Evolutionary conservation across 2,329 filamentous ascomycete genomes (phyloP).

Genomic region (Aureobasidium melanogenum): DNA sequence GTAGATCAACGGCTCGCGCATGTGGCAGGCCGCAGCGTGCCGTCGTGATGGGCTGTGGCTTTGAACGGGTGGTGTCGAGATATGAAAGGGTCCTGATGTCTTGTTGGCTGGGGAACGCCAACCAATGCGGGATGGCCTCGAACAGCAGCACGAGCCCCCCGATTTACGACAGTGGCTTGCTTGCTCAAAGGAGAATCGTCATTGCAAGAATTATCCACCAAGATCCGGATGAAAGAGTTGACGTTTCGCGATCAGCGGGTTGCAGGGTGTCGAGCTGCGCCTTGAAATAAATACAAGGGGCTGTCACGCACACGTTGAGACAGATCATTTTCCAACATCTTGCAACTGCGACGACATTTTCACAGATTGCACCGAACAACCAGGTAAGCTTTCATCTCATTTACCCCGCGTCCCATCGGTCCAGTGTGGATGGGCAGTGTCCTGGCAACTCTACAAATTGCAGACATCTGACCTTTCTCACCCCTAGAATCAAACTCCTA

Average conservation of each 20-base stretch:
- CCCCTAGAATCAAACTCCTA: neutral
- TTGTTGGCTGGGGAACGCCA: neutral
- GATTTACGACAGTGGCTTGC: slow-evolving; percentile 5
- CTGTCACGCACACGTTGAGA: too few relatives aligned
- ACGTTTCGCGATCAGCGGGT: neutral
- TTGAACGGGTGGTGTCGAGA: neutral
- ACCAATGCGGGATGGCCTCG: neutral
- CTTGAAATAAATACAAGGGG: neutral
- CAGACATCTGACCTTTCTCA: neutral
- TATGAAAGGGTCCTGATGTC: neutral
- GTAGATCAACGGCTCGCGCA: neutral
- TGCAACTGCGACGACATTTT: neutral
- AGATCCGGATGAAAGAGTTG: neutral
- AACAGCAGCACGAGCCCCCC: neutral
- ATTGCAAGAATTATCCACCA: neutral
- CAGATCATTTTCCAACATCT: neutral
- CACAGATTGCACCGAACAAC: neutral
- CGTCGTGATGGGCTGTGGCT: neutral
- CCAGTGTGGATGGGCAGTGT: neutral
- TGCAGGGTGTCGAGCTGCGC: neutral
- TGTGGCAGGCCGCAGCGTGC: neutral
- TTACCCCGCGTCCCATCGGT: neutral
- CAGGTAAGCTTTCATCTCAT: neutral
- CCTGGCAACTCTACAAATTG: neutral
- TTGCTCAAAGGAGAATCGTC: neutral